Base-by-base conservation (phyloP, 768 basidiomycete genomes). In the Kwoniella europaea region DNA sequence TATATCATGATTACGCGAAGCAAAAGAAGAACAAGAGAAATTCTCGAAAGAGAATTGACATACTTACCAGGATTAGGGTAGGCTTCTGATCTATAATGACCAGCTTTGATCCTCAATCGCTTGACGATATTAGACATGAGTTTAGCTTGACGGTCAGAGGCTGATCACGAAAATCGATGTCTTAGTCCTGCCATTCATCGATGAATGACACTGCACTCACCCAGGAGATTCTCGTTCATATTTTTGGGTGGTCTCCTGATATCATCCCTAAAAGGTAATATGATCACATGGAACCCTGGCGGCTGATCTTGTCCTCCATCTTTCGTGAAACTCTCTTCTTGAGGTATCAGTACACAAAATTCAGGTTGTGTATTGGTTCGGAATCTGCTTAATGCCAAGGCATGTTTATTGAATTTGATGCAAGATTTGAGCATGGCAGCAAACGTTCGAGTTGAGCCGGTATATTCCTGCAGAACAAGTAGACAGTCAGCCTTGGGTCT, bases 181-280 rank as follows among this genome's bases (percentile, higher is more conserved):
- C 35, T 35, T 35, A 35, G 35, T 35, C 35, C 35, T 35, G 35
- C 35, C 3, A 35, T 35, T 4, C 35, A 35, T 27, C 27, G 20
- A 64, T 13, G 54, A 35, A 56, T 46, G 29, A 50, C 22, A n/a
- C 16, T 43, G 20, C 12, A 72, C 79, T 63, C 83, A 89, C 93
- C 91, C 86, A 87, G 86, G 74, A 87, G 85, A 7, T 86, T 90
- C 65, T 88, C 86, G 20, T 90, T 88, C 12, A 94, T 83, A 2
- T 73, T 79, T 60, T 76, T 79, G 0, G 91, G 90, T 6, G 91
- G 91, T 20, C 87, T 86, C 59, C 97, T 89, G 60, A 98, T 91
- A 76, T 99, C 97, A 79, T 99, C 97, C 4, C 92, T 91, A 81
- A 92, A 99, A 0, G 96, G 95, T n/a, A 98, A 82, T 16, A 91